Percentiles rank a stretch among this genome's conserved stretches.
Evolutionary conservation across 306 rosid genomes (phyloP).

Genomic region (Vigna reflexopilosa): DNA sequence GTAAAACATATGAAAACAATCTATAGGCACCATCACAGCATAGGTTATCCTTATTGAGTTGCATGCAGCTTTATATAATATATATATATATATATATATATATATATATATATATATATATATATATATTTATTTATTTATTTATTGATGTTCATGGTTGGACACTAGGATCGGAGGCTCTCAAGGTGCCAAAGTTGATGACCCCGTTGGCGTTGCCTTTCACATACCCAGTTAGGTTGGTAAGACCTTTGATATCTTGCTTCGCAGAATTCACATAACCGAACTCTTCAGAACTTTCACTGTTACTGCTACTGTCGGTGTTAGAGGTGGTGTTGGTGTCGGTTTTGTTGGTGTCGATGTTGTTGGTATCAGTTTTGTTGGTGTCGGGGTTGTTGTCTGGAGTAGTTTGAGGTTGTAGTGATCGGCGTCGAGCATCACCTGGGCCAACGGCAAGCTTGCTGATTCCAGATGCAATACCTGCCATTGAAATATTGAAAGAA

Average conservation of each 20-base stretch:
- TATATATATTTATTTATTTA: too few relatives aligned
- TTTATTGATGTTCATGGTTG: conserved; percentile 16
- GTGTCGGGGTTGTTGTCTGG: conserved; percentile 9
- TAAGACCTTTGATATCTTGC: conserved; percentile 51
- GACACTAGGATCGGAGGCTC: neutral
- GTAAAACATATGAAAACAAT: neutral
- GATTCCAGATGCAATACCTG: conserved; percentile 49
- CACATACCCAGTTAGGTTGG: conserved; percentile 51
- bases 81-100: too few relatives aligned
- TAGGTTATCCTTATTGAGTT: neutral
- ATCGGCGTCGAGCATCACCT: conserved; percentile 11
- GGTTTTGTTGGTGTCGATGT: too few relatives aligned
- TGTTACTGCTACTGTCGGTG: too few relatives aligned
- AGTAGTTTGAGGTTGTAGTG: conserved; percentile 11
- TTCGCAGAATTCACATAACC: conserved; percentile 19
- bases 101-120: too few relatives aligned
- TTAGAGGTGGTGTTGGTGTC: too few relatives aligned
- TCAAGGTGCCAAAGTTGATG: conserved; percentile 50
- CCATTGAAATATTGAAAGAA: conserved; percentile 30
- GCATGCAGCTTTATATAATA: too few relatives aligned
- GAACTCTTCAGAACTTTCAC: neutral
- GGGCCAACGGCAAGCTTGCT: conserved; percentile 42
- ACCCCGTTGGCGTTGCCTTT: conserved; percentile 56
- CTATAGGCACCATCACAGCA: neutral
- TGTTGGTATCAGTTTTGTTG: too few relatives aligned